A percentile compares a stretch with the other conserved stretches of the same genome.
phyloP scores from a whole-genome alignment of 257 asterid species.

The Prunella vulgaris region DNA sequence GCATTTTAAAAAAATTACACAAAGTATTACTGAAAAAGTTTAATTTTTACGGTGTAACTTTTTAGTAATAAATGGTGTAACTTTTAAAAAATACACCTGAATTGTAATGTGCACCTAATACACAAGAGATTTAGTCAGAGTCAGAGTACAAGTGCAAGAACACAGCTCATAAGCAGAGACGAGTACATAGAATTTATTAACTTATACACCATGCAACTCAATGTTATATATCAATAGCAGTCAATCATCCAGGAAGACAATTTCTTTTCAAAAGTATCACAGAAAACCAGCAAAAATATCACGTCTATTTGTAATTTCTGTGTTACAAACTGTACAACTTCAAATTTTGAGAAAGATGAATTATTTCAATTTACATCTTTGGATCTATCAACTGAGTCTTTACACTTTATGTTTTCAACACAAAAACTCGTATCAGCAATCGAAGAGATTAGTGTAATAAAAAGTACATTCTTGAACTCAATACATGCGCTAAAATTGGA shows the following conservation, averaged over 20 bases:
- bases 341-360: not conserved
- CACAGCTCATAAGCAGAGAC: constrained; percentile 57
- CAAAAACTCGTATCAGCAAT: not conserved
- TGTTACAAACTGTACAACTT: not conserved
- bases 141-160: constrained; percentile 88
- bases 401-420: not conserved
- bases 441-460: constrained; percentile 7
- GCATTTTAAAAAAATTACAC: no score
- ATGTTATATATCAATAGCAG: constrained; percentile 39
- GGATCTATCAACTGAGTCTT: not conserved
- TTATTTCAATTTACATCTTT: not conserved
- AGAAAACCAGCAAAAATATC: not conserved
- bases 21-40: no score
- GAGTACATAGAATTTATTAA: constrained; percentile 63
- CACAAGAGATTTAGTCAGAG: no score
- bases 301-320: not conserved
- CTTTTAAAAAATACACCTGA: no score
- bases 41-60: no score
- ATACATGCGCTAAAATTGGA: not conserved
- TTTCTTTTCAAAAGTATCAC: not conserved
- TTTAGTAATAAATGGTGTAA: no score
- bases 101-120: no score
- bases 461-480: not conserved
- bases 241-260: not conserved
- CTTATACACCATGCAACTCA: constrained; percentile 39